These are phyloP conservation scores for Phytophthora constricta DNA, from an alignment of 352 stramenopile species.

Conservation along the genomic window DNA sequence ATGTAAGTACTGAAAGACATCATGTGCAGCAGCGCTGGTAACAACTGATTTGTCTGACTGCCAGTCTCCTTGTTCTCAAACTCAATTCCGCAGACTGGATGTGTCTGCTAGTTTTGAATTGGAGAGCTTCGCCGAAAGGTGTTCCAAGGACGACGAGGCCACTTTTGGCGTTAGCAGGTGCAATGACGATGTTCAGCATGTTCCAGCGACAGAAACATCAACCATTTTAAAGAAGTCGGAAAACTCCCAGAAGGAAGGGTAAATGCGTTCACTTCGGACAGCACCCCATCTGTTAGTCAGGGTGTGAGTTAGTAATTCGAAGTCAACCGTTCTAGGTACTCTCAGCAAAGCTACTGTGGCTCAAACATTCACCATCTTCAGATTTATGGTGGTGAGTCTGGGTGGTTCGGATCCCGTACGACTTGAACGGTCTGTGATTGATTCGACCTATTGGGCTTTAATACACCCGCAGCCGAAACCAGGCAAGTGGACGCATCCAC, in stretches of 20 bases:
- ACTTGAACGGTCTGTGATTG: constrained; percentile 3
- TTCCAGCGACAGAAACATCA: constrained; percentile 13
- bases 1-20: too few species aligned
- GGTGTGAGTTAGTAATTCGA: constrained; percentile 16
- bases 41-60: too few species aligned
- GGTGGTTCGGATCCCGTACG: neutral
- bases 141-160: constrained; percentile 15
- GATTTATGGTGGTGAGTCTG: constrained; percentile 14
- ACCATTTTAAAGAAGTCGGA: constrained; percentile 28
- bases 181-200: constrained; percentile 17
- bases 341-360: constrained; percentile 19
- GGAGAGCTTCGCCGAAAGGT: constrained; percentile 16
- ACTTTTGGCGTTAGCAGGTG: constrained; percentile 22
- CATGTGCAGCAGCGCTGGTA: too few species aligned
- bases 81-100: constrained; percentile 17
- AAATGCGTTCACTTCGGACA: constrained; percentile 27
- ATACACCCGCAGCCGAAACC: constrained; percentile 31
- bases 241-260: constrained; percentile 7
- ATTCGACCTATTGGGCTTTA: constrained; percentile 13
- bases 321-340: constrained; percentile 13
- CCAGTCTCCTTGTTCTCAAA: too few species aligned
- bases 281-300: constrained; percentile 15
- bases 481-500: constrained; percentile 31
- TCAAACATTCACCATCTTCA: constrained; percentile 22
- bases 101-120: neutral